Base-by-base conservation (phyloP, 2,329 filamentous ascomycete species). In the Arthroderma sp. region DNA sequence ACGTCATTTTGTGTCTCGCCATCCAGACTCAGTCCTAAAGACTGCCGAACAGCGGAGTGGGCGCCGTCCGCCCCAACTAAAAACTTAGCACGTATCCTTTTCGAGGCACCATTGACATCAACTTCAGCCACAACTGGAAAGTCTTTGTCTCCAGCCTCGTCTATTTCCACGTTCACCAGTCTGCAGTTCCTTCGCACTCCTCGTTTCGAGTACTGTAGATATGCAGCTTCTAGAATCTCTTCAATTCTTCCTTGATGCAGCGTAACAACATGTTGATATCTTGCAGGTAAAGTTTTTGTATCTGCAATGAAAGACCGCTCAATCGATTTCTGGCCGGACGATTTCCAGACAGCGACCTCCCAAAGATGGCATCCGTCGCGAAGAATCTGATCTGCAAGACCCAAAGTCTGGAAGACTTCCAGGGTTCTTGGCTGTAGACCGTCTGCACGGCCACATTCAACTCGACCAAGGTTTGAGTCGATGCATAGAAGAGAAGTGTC, bases 231-330 rank as follows among this genome's bases (percentile, higher is more conserved):
- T 51, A 85, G 78, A 36, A 82, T 77, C 9, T 77, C 71, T 62
- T 85, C 81, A 46, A 85, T 84, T 50, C 76, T 62, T 4, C 81
- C 82, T 57, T 85, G 81, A 55, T 85, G 81, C 9, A 85, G 64
- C 2, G 83, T 72, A 1, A 81, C 79, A 42, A 80, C 83, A 55
- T 82, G 82, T 4, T 78, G 79, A 52, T 81, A 84, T 1, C 56
- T 49, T 10, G 47, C 34, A 15, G 32, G 39, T 4, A 45, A 28
- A 6, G 41, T 33, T 4, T 44, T 42, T 38, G 44, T 44, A 6
- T 40, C 42, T 22, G 42, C 38, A 30, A 44, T 34, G 2, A 46
- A 43, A 7, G 46, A 46, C 4, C 49, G 38, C 30, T 47, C 47
- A 10, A 49, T 47, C 22, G 6, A 29, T 49, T 68, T 68, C 0